phyloP scores from a whole-genome alignment of 306 rosid species.

The Mimosa bimucronata region DNA sequence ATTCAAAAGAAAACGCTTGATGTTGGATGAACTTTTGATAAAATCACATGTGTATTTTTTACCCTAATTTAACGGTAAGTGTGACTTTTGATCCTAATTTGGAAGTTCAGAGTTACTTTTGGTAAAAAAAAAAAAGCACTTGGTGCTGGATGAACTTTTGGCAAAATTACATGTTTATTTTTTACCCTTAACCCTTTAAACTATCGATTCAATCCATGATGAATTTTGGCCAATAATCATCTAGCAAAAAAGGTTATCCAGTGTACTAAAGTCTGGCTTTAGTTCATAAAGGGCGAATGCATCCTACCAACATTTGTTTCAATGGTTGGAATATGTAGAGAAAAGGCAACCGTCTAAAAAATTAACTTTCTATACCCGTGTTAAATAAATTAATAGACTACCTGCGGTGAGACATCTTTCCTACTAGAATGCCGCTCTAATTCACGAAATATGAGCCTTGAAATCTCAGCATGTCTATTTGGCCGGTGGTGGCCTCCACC shows the following conservation, averaged over 20 bases:
- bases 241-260: not conserved
- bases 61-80: no score
- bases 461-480: conserved; percentile 94
- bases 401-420: conserved; percentile 86
- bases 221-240: not conserved
- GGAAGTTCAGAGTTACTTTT: no score
- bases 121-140: no score
- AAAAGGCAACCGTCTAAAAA: conserved; percentile 25
- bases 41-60: no score
- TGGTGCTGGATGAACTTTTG: no score
- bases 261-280: not conserved
- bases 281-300: not conserved
- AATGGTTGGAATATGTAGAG: not conserved
- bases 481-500: conserved; percentile 98
- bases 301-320: not conserved
- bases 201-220: not conserved
- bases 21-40: no score
- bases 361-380: conserved; percentile 11
- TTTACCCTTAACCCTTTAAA: no score
- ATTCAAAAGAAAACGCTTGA: no score
- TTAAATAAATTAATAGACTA: conserved; percentile 37
- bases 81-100: no score
- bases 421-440: conserved; percentile 65
- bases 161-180: no score
- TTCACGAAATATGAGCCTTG: conserved; percentile 90